Evolutionary conservation across 345 rosid species (phyloP), one percentile per base, ranked within the genome.

Genomic region (Ceriops zippeliana): DNA sequence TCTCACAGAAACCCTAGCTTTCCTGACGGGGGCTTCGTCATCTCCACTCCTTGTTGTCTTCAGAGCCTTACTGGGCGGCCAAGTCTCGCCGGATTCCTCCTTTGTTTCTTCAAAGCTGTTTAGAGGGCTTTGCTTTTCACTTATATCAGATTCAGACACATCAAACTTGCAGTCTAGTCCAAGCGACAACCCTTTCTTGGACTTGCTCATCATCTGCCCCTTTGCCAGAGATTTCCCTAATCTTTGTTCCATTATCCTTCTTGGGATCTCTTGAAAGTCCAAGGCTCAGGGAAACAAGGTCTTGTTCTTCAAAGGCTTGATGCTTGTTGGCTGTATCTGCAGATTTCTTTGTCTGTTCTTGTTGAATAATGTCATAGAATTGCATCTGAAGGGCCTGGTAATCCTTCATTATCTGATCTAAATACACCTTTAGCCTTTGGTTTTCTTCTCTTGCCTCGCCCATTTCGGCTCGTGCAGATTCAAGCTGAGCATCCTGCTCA

Each of bases 1-100:
- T 80, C 95, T 76, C 46, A 93, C 97, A 32, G 86, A 91, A 82
- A 93, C 98, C 89, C 96, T 88, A 78, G 91, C 78, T 82, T 83
- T 93, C 85, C 89, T 93, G 31, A 75, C 78, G 3, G 87, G 81
- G 58, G 61, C 64, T 73, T 88, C 95, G 28, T 86, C 85, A 24
- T 80, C 87, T 66, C 73, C 85, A 61, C 73, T 73, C 75, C 80
- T 82, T 75, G 47, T 28, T 1, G 76, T 79, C 83, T 86, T 86
- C 28, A 13, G 30, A 65, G 31, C 70, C 69, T 83, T 91, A 66
- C 72, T 66, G 20, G 83, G 84, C 0, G 82, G 83, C 71, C 73
- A 61, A 8, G 66, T 77, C 53, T 80, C 78, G 7, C 61, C 69
- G 19, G 72, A 73, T 47, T 80, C 88, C 62, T 83, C 84, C 78